Evolutionary conservation across 1,284 basidiomycete species (phyloP), one percentile per base, ranked within the genome.

Genomic region (Ceratobasidium sp.): DNA sequence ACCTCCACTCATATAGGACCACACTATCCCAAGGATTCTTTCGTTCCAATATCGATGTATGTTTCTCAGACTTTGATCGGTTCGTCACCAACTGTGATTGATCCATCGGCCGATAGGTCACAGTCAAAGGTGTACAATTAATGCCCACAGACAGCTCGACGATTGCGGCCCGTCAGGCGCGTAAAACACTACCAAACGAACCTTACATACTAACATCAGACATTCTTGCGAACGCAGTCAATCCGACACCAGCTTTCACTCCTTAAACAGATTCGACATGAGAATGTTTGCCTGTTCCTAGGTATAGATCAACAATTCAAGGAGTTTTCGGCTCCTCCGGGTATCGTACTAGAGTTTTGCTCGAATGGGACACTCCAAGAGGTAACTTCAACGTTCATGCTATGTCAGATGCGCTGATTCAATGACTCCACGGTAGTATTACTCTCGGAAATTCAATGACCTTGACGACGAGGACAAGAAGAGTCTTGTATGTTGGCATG

Each of bases 281-380:
- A 12, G n/a, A 76, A 67, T 26, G 42, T 67, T 7, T 28, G 54
- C 15, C 54, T 54, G 38, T 23, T 76, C 13, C 52, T 76, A n/a
- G 74, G 74, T 23, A 44, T 76, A 52, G 64, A 65, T 33, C 48
- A 42, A 20, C 28, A 76, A 12, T 56, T 26, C n/a, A 67, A 57
- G 23, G 20, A 65, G 17, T 26, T 42, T 26, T 26, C 23, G 9
- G 44, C 33, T 13, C 64, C 67, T 23, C 74, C 74, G 5, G 48
- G 48, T 4, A 40, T 76, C 10, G 54, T 76, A 20, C 54, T 65
- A 17, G 74, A 76, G 42, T 57, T 46, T 28, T 67, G 64, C n/a
- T 26, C 74, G 20, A 67, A 67, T 20, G 74, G 74, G 20, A 66
- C 20, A 46, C 64, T 76, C 28, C 70, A 61, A 17, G 59, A 73